Evolutionary conservation across 805 yeast genomes (phyloP).

Genomic region (Spathaspora hagerdaliae): DNA sequence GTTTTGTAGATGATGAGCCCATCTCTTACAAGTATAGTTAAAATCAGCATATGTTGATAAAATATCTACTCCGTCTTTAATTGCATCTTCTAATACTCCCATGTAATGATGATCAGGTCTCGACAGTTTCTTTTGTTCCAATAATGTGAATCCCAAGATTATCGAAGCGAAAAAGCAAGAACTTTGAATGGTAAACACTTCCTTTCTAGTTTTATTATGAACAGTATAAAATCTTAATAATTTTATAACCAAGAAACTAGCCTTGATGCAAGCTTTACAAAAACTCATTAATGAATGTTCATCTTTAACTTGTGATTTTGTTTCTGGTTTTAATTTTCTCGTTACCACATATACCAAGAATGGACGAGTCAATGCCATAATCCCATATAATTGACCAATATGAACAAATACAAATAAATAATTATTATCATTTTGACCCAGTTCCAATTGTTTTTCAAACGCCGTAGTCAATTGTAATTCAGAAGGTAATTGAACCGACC

Average conservation of each 20-base stretch:
- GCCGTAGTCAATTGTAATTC: conserved; percentile 19
- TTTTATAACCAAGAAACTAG: conserved; percentile 31
- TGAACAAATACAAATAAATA: conserved; percentile 27
- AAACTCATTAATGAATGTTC: conserved; percentile 16
- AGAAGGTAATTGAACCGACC: conserved; percentile 25
- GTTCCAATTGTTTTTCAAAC: conserved; percentile 11
- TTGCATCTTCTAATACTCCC: conserved; percentile 1
- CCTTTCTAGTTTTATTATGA: conserved; percentile 27
- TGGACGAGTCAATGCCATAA: conserved; percentile 33
- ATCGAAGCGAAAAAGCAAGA: conserved; percentile 4
- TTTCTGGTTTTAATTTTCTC: conserved; percentile 8
- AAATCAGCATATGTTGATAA: not conserved
- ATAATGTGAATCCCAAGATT: conserved; percentile 2
- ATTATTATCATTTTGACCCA: conserved; percentile 8
- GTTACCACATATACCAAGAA: conserved; percentile 30
- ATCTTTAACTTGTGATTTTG: conserved; percentile 10
- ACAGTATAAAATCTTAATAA: conserved; percentile 21
- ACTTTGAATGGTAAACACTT: conserved; percentile 21
- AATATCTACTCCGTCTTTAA: conserved; percentile 1
- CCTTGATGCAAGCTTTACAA: conserved; percentile 32
- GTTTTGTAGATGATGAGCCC: conserved; percentile 1
- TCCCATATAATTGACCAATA: conserved; percentile 28
- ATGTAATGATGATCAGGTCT: conserved; percentile 4
- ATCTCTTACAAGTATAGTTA: conserved; percentile 2
- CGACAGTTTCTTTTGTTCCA: conserved; percentile 1